A percentile compares a stretch with the other conserved stretches of the same genome.
Evolutionary conservation across 1,139 yeast species (phyloP).

Genomic region (Nakaseomyces glabratus): DNA sequence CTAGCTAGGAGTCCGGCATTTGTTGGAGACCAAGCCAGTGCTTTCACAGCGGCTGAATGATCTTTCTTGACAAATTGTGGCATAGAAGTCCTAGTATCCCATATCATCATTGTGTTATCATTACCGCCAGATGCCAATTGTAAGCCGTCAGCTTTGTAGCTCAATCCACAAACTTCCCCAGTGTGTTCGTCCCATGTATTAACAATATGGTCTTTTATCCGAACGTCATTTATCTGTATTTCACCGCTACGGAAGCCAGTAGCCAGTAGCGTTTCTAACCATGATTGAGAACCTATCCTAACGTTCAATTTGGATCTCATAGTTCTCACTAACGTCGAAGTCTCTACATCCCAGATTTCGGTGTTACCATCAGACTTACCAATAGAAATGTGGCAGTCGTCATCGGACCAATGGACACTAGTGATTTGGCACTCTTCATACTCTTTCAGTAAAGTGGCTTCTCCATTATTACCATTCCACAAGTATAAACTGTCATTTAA

Average conservation of each 20-base stretch:
- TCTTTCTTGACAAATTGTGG: conserved; percentile 72
- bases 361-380: conserved; percentile 79
- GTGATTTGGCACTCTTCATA: conserved; percentile 41
- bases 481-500: conserved; percentile 75
- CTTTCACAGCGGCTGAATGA: conserved; percentile 94
- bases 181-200: conserved; percentile 53
- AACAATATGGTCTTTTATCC: conserved; percentile 70
- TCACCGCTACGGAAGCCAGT: conserved; percentile 80
- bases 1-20: conserved; percentile 77
- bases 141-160: conserved; percentile 75
- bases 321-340: conserved; percentile 64
- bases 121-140: conserved; percentile 92
- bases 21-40: conserved; percentile 91
- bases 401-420: conserved; percentile 85
- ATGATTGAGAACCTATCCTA: conserved; percentile 74
- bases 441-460: conserved; percentile 59
- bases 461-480: conserved; percentile 86
- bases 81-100: conserved; percentile 78
- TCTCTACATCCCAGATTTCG: conserved; percentile 92
- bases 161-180: conserved; percentile 91
- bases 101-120: conserved; percentile 84
- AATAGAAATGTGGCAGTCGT: conserved; percentile 77
- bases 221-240: conserved; percentile 86
- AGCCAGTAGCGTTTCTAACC: conserved; percentile 77
- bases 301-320: conserved; percentile 62